These are phyloP conservation scores for Yamadazyma songkhlaensis DNA, from an alignment of 1,139 yeast genomes.

Conservation along the genomic window DNA sequence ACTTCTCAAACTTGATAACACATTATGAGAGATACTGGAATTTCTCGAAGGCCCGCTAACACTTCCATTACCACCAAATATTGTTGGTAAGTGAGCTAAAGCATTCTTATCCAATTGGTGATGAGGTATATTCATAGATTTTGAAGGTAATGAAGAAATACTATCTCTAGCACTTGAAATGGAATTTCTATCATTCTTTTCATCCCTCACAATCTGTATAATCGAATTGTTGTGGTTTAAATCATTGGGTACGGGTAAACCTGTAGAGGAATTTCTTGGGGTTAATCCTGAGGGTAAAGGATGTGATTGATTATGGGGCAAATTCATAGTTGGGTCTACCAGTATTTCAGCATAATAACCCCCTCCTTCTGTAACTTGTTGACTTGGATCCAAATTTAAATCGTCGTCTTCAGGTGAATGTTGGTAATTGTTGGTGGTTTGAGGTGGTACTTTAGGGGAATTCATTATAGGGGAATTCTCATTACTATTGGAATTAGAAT, in stretches of 20 bases:
- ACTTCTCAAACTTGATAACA: conserved; percentile 40
- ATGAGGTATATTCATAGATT: conserved; percentile 49
- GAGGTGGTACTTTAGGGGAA: conserved; percentile 20
- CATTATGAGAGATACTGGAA: conserved; percentile 39
- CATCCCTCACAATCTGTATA: conserved; percentile 42
- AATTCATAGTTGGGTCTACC: conserved; percentile 48
- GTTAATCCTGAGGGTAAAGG: conserved; percentile 33
- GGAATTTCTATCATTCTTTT: conserved; percentile 35
- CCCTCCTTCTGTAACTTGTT: conserved; percentile 36
- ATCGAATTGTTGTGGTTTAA: conserved; percentile 38
- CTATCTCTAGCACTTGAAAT: conserved; percentile 39
- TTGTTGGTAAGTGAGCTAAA: conserved; percentile 44
- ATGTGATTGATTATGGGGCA: conserved; percentile 44
- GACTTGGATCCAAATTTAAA: conserved; percentile 34
- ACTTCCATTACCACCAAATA: conserved; percentile 43
- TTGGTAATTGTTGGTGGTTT: conserved; percentile 24
- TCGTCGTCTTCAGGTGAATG: conserved; percentile 28
- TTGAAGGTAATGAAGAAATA: conserved; percentile 44
- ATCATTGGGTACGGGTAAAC: conserved; percentile 7
- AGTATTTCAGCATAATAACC: conserved; percentile 48
- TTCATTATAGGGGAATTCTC: conserved; percentile 25
- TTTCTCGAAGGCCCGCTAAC: conserved; percentile 43
- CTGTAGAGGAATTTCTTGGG: conserved; percentile 35
- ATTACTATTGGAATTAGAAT: conserved; percentile 12
- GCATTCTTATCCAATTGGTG: conserved; percentile 41